A percentile compares a stretch with the other conserved stretches of the same genome.
Evolutionary conservation across 768 basidiomycete genomes (phyloP).

Genomic region (Amanita thiersii): DNA sequence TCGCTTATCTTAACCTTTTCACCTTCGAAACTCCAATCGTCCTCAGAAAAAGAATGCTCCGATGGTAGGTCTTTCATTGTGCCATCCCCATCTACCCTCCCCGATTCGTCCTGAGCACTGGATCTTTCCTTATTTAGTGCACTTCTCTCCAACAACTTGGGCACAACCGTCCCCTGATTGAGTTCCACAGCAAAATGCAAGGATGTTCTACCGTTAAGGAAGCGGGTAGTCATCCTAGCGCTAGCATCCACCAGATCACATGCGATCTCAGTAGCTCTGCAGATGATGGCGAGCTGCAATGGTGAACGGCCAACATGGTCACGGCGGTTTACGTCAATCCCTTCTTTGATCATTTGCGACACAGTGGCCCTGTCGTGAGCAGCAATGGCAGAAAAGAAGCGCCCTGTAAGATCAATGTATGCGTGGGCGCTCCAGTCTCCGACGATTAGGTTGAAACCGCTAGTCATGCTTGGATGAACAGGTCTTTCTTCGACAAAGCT

Average conservation of each 20-base stretch:
- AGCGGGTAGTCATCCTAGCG: constrained; percentile 44
- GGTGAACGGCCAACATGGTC: constrained; percentile 57
- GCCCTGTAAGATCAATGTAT: constrained; percentile 45
- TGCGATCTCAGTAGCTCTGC: constrained; percentile 36
- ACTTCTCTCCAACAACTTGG: constrained; percentile 45
- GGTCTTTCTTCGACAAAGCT: constrained; percentile 57
- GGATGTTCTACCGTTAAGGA: constrained; percentile 48
- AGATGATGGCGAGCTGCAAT: constrained; percentile 50
- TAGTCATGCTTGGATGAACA: constrained; percentile 51
- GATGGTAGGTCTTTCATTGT: constrained; percentile 13
- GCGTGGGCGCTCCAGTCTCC: constrained; percentile 60
- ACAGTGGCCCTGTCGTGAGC: constrained; percentile 33
- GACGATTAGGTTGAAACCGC: constrained; percentile 58
- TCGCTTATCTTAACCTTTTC: constrained; percentile 31
- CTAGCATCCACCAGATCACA: constrained; percentile 45
- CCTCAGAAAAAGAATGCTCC: constrained; percentile 35
- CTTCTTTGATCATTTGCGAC: constrained; percentile 28
- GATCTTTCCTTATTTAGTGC: constrained; percentile 25
- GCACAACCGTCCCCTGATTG: constrained; percentile 30
- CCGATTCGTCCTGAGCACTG: constrained; percentile 15
- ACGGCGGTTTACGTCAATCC: constrained; percentile 42
- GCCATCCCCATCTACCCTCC: constrained; percentile 17
- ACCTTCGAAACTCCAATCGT: constrained; percentile 42
- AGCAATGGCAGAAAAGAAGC: constrained; percentile 48
- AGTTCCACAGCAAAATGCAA: constrained; percentile 51